Evolutionary conservation across 2,329 filamentous ascomycete species (phyloP).

Genomic region (Apiospora sp.): DNA sequence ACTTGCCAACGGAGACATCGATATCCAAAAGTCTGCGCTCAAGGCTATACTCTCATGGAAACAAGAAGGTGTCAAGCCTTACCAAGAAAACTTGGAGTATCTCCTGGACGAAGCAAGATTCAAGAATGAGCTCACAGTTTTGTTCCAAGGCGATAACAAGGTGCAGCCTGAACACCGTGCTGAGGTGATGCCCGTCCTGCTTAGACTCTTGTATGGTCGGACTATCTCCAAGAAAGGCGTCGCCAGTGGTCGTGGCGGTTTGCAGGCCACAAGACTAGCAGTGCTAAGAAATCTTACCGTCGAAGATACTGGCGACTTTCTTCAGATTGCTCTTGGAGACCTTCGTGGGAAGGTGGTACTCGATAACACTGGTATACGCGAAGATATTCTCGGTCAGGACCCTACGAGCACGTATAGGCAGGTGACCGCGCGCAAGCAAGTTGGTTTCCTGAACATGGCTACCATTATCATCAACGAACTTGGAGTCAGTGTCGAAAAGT

Average conservation of each 20-base stretch:
- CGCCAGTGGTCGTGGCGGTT: constrained; percentile 78
- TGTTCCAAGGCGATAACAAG: constrained; percentile 78
- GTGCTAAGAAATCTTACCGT: constrained; percentile 80
- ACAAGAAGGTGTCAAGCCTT: constrained; percentile 74
- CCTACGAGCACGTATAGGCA: constrained; percentile 78
- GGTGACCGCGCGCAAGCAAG: constrained; percentile 65
- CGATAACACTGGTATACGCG: constrained; percentile 55
- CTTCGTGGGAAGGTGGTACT: constrained; percentile 69
- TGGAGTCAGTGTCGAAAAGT: constrained; percentile 74
- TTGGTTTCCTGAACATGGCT: constrained; percentile 92
- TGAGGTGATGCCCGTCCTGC: constrained; percentile 83
- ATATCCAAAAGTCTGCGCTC: constrained; percentile 85
- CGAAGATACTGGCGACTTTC: constrained; percentile 79
- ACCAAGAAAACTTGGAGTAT: constrained; percentile 86
- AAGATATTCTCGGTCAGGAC: constrained; percentile 64
- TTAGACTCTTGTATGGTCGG: constrained; percentile 88
- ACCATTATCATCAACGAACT: constrained; percentile 86
- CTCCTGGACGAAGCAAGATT: constrained; percentile 91
- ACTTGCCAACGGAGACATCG: constrained; percentile 86
- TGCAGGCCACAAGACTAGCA: constrained; percentile 82
- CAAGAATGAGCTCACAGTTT: constrained; percentile 90
- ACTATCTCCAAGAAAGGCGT: constrained; percentile 83
- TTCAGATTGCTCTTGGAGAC: constrained; percentile 81
- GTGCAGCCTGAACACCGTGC: constrained; percentile 77
- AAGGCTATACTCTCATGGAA: constrained; percentile 93